phyloP scores from a whole-genome alignment of 805 yeast genomes.

The Wickerhamiella sergipiensis region DNA sequence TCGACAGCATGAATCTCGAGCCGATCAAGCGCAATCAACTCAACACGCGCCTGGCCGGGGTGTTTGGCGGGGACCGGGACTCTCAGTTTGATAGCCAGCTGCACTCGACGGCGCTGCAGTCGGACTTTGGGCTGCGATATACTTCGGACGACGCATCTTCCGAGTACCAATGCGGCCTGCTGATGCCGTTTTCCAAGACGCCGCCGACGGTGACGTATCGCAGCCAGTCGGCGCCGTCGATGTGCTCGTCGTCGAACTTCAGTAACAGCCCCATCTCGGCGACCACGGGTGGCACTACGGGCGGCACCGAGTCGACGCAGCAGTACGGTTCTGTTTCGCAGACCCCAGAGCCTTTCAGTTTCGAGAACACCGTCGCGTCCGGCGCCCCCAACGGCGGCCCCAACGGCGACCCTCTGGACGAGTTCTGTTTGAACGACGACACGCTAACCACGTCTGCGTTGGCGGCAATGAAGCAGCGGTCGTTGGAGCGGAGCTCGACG shows the following conservation, averaged over 20 bases:
- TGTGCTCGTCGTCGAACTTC: neutral
- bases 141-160: constrained; percentile 9
- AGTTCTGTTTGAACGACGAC: neutral
- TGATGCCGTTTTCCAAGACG: constrained; percentile 14
- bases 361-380: neutral
- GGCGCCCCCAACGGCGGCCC: too few relatives aligned
- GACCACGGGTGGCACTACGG: neutral
- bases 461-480: neutral
- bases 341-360: neutral
- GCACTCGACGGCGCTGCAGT: constrained; percentile 11
- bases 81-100: constrained; percentile 12
- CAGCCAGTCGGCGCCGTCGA: neutral
- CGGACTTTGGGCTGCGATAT: constrained; percentile 14
- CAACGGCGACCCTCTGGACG: neutral
- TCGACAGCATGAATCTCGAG: neutral
- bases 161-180: constrained; percentile 12
- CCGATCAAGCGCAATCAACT: neutral
- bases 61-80: constrained; percentile 1
- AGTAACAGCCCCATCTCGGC: neutral
- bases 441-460: neutral
- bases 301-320: neutral
- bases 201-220: neutral
- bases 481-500: neutral
- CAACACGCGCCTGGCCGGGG: constrained; percentile 12
- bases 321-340: neutral